These are phyloP conservation scores for Lentinula sp. DNA, from an alignment of 768 basidiomycete genomes.

Conservation along the genomic window DNA sequence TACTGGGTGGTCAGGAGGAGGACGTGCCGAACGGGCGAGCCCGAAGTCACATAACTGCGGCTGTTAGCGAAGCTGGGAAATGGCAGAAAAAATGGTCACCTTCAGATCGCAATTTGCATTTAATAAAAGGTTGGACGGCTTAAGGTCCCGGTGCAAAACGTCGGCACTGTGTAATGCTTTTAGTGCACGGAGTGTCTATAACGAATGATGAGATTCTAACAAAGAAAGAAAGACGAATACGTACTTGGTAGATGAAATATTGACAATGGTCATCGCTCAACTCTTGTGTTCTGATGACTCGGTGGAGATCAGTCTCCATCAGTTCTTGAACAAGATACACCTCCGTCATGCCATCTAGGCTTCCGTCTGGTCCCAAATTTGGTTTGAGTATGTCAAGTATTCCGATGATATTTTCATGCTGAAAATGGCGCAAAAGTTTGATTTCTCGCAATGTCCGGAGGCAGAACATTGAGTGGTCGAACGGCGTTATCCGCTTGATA, in stretches of 20 bases:
- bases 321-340: conserved; percentile 74
- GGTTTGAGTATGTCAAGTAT: conserved; percentile 93
- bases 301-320: conserved; percentile 93
- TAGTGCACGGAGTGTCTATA: conserved; percentile 79
- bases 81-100: conserved; percentile 31
- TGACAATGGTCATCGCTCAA: conserved; percentile 94
- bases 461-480: conserved; percentile 93
- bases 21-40: conserved; percentile 73
- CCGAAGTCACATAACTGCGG: conserved; percentile 80
- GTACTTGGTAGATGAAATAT: conserved; percentile 94
- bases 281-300: conserved; percentile 93
- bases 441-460: conserved; percentile 82
- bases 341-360: conserved; percentile 76
- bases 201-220: background rate
- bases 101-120: conserved; percentile 98
- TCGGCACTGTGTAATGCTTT: conserved; percentile 95
- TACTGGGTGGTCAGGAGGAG: conserved; percentile 65
- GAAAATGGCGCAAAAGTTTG: conserved; percentile 84
- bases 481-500: conserved; percentile 93
- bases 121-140: conserved; percentile 90
- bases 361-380: conserved; percentile 21
- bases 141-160: conserved; percentile 92
- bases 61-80: conserved; percentile 16
- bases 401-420: conserved; percentile 82
- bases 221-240: conserved; percentile 10